Base-by-base conservation (phyloP, 23 red algal genomes). In the Gracilaria domingensis region DNA sequence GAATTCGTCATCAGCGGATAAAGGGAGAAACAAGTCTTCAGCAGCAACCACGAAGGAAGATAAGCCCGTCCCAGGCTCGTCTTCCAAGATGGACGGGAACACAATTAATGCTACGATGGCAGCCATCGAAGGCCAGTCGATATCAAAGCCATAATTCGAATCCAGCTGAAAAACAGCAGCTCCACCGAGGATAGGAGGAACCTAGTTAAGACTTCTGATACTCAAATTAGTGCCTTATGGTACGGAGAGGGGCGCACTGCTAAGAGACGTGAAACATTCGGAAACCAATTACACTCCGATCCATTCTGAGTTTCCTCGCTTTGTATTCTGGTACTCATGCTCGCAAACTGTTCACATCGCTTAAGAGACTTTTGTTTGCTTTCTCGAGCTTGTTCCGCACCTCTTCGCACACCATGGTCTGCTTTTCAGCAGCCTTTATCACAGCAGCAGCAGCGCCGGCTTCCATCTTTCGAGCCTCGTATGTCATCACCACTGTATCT, bases 381-480 rank as follows among this genome's bases (percentile, higher is more conserved):
- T 73, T n/a, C n/a, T n/a, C n/a, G n/a, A n/a, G n/a, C n/a, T n/a
- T n/a, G n/a, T 44, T 92, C 74, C 3, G 77, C 76, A 16, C 77
- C 88, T 0, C 12, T 50, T 20, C 71, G 75, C 12, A 83, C 77
- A 9, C 62, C 75, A 16, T 83, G 82, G n/a, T n/a, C n/a, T n/a
- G n/a, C n/a, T n/a, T n/a, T n/a, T n/a, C n/a, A n/a, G n/a, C n/a
- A n/a, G n/a, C n/a, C n/a, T n/a, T n/a, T n/a, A n/a, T n/a, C n/a
- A n/a, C n/a, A n/a, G n/a, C n/a, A n/a, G n/a, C n/a, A n/a, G n/a
- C n/a, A n/a, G n/a, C n/a, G n/a, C n/a, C n/a, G n/a, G n/a, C n/a
- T n/a, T n/a, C n/a, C n/a, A 88, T 86, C 44, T 94, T 94, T 37
- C 91, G 23, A 33, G 91, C 91, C 61, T 94, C 91, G 53, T 94